These are phyloP conservation scores for Arthrinium phaeospermum DNA, from an alignment of 2,329 filamentous ascomycete genomes.

Conservation along the genomic window DNA sequence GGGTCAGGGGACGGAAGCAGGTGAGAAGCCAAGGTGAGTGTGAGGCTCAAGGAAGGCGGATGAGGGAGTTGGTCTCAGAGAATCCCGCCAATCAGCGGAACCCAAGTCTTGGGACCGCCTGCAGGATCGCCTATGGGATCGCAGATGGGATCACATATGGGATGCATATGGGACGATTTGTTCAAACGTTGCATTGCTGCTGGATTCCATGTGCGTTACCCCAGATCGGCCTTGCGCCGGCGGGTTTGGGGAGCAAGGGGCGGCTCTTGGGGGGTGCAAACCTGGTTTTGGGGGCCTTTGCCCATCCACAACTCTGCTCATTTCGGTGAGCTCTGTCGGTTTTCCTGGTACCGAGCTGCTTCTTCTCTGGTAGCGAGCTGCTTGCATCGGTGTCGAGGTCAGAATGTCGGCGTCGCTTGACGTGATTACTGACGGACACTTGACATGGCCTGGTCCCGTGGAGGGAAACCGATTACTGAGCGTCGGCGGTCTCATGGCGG, in stretches of 20 bases:
- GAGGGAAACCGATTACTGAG: not conserved
- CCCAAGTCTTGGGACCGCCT: not conserved
- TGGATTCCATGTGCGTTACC: not conserved
- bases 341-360: not conserved
- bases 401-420: not conserved
- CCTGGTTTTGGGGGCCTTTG: not conserved
- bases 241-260: not conserved
- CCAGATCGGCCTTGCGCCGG: constrained; percentile 4
- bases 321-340: not conserved
- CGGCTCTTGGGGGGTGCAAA: not conserved
- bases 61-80: not conserved
- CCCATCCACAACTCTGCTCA: not conserved
- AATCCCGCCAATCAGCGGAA: not conserved
- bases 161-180: not conserved
- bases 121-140: not conserved
- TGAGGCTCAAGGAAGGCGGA: constrained; percentile 1
- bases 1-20: not conserved
- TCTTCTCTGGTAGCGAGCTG: not conserved
- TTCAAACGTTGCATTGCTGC: not conserved
- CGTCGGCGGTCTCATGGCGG: not conserved
- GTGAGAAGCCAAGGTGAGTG: not conserved
- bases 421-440: not conserved
- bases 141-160: not conserved
- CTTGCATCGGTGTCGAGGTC: not conserved
- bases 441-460: not conserved